Evolutionary conservation across 768 basidiomycete species (phyloP).

Genomic region (Tulasnella sp.): DNA sequence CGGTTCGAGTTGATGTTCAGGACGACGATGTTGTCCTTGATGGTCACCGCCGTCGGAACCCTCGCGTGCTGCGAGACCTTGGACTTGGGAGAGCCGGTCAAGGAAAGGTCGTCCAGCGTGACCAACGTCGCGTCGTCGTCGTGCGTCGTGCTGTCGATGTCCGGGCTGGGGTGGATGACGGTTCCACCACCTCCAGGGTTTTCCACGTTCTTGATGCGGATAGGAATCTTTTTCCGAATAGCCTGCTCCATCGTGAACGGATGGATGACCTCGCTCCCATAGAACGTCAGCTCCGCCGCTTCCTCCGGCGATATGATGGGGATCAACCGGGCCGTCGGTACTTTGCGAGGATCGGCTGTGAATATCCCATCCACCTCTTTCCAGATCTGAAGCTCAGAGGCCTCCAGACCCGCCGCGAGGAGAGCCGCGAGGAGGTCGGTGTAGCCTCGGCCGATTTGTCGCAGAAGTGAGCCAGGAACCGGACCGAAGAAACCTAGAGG

Average conservation of each 20-base stretch:
- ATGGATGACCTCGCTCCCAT: constrained; percentile 98
- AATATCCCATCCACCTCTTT: constrained; percentile 99
- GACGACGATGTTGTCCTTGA: constrained; percentile 91
- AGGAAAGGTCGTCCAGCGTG: neutral
- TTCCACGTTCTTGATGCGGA: constrained; percentile 97
- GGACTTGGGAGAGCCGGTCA: neutral
- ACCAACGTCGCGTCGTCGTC: neutral
- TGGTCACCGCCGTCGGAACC: constrained; percentile 93
- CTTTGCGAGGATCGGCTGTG: constrained; percentile 96
- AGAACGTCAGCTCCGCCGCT: constrained; percentile 97
- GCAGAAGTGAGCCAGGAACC: constrained; percentile 89
- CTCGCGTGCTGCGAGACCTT: constrained; percentile 49
- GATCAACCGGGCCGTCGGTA: constrained; percentile 89
- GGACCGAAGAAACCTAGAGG: constrained; percentile 87
- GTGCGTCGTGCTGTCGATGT: neutral
- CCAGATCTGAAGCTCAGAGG: constrained; percentile 97
- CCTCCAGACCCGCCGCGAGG: constrained; percentile 85
- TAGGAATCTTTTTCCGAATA: constrained; percentile 87
- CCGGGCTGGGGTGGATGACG: constrained; percentile 75
- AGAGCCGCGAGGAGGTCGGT: constrained; percentile 96
- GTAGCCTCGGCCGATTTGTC: constrained; percentile 94
- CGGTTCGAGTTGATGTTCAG: constrained; percentile 94
- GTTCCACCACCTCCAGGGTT: constrained; percentile 89
- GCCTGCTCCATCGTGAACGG: constrained; percentile 98
- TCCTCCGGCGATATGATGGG: constrained; percentile 96